Evolutionary conservation across 306 rosid genomes (phyloP).

Genomic region (Hippophae rhamnoides): DNA sequence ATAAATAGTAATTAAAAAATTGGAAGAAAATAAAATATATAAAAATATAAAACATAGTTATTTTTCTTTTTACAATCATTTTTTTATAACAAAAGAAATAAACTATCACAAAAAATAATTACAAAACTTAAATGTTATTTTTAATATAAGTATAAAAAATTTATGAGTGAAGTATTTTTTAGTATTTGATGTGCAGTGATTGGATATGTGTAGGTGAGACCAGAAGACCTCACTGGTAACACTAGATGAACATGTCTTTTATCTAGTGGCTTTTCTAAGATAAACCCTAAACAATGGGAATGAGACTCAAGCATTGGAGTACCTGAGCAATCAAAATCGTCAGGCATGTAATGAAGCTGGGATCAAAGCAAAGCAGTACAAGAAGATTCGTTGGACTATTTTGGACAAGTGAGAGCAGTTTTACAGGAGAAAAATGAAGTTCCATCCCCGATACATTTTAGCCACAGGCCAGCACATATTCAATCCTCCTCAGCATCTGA

Average conservation of each 20-base stretch:
- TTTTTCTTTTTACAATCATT: too few species aligned
- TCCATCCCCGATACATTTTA: conserved; percentile 66
- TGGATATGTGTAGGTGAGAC: conserved; percentile 61
- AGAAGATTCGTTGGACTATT: conserved; percentile 79
- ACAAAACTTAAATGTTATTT: too few species aligned
- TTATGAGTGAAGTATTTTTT: too few species aligned
- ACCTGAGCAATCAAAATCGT: conserved; percentile 65
- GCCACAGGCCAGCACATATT: conserved; percentile 89
- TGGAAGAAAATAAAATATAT: too few species aligned
- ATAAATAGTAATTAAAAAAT: too few species aligned
- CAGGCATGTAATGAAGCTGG: conserved; percentile 57
- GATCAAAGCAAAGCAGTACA: conserved; percentile 69
- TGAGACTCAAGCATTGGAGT: conserved; percentile 41
- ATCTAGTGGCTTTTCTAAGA: conserved; percentile 82
- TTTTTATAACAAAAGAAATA: too few species aligned
- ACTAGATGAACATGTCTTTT: conserved; percentile 76
- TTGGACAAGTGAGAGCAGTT: conserved; percentile 75
- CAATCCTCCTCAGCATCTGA: conserved; percentile 18
- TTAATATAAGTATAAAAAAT: neutral
- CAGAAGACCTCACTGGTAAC: conserved; percentile 73
- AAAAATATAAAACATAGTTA: too few species aligned
- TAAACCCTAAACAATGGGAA: conserved; percentile 63
- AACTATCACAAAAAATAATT: too few species aligned
- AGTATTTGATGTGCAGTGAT: neutral
- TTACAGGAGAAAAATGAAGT: conserved; percentile 51